Evolutionary conservation across 176 grass and related monocot species (phyloP).

Genomic region (Musa beccarii): DNA sequence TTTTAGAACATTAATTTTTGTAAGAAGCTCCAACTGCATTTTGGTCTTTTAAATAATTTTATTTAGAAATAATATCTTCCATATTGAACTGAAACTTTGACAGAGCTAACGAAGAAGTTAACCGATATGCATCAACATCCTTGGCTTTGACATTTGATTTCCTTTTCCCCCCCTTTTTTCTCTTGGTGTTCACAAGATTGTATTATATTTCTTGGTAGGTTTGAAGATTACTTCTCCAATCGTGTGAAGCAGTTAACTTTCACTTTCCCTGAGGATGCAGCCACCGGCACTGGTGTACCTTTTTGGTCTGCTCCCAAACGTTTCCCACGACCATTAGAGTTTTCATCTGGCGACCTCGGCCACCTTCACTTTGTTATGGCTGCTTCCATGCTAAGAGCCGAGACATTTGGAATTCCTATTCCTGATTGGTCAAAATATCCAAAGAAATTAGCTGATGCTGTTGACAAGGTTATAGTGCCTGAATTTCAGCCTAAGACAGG

Average conservation of each 20-base stretch:
- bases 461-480: slow-evolving; percentile 45
- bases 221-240: slow-evolving; percentile 79
- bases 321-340: slow-evolving; percentile 64
- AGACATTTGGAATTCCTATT: slow-evolving; percentile 62
- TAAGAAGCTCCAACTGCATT: too few relatives aligned
- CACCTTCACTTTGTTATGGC: slow-evolving; percentile 58
- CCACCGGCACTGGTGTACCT: slow-evolving; percentile 66
- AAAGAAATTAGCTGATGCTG: slow-evolving; percentile 55
- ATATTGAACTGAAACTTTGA: too few relatives aligned
- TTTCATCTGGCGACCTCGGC: slow-evolving; percentile 41
- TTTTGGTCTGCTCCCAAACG: slow-evolving; percentile 92
- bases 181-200: too few relatives aligned
- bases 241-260: slow-evolving; percentile 76
- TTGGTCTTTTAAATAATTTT: too few relatives aligned
- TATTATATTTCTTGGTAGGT: slow-evolving; percentile 18
- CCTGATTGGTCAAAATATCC: slow-evolving; percentile 53
- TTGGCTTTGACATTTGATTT: not conserved
- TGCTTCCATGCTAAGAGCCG: slow-evolving; percentile 69
- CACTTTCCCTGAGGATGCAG: slow-evolving; percentile 75
- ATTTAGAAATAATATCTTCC: too few relatives aligned
- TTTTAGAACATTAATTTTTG: too few relatives aligned
- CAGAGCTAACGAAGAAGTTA: too few relatives aligned
- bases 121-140: too few relatives aligned
- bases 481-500: slow-evolving; percentile 68
- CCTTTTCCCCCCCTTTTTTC: not conserved